phyloP scores from a whole-genome alignment of 2,329 filamentous ascomycete species.

The Colletotrichum graminicola region DNA sequence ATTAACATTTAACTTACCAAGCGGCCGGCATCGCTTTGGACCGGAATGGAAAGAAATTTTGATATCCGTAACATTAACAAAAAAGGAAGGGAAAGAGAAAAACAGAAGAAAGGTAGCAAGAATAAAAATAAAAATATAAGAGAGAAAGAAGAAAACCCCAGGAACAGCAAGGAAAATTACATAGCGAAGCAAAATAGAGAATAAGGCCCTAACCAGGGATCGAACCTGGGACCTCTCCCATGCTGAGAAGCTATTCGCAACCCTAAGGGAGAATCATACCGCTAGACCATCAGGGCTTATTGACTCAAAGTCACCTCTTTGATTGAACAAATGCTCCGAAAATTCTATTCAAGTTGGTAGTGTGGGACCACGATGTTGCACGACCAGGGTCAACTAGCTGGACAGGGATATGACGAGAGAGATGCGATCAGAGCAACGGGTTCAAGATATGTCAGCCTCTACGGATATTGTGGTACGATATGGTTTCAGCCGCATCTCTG shows the following conservation, averaged over 20 bases:
- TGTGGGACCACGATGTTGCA: background rate
- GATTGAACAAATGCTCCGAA: accelerated
- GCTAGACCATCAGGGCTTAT: conserved; percentile 39
- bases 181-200: too few relatives aligned
- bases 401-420: conserved; percentile 16
- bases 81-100: too few relatives aligned
- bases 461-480: background rate
- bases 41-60: background rate
- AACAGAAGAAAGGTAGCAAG: too few relatives aligned
- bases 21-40: background rate
- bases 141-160: too few relatives aligned
- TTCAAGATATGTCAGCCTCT: background rate
- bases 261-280: conserved; percentile 42
- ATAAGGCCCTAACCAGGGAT: conserved; percentile 36
- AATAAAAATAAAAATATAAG: too few relatives aligned
- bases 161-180: background rate
- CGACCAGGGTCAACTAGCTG: conserved; percentile 8
- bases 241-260: background rate
- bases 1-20: background rate
- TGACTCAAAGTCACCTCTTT: background rate
- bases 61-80: background rate
- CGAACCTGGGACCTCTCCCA: conserved; percentile 41
- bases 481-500: background rate
- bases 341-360: background rate
- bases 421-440: background rate